Evolutionary conservation across 2,329 filamentous ascomycete genomes (phyloP), one percentile per base, ranked within the genome.

Genomic region (Exophiala alcalophila): DNA sequence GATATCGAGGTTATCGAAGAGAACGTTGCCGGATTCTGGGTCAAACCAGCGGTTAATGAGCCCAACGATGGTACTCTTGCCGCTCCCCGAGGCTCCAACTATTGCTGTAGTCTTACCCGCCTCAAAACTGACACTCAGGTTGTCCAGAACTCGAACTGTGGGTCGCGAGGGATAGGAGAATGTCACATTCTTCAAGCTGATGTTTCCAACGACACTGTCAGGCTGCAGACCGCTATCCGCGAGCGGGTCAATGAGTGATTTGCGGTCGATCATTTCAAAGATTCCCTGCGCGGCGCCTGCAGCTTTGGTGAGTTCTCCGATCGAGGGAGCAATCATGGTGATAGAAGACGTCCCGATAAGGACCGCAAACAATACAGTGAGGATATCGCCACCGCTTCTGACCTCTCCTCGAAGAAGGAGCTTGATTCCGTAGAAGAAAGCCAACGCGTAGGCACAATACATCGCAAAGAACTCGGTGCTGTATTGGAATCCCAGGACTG

Each of bases 101-200:
- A 98, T 71, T 1, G 92, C 92, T 2, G 91, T 95, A 12, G 85
- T 89, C 69, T 94, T 94, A n/a, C 90, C 89, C 3, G 89, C 86
- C 1, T 89, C 87, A 27, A 96, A 83, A 1, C 75, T 65, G 2
- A 98, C 76, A 40, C 73, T 85, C 42, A 97, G 86, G 50, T 83
- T 80, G 29, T 92, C 72, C 81, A 97, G 90, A 24, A 97, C 86
- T 1, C 81, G 78, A 3, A 94, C 89, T 57, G 96, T 89, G 0
- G 90, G 88, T 9, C 91, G 80, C 5, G 89, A 95, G 3, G 92
- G 92, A 58, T 98, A 97, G 55, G 96, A 89, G 65, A 95, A 89
- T 64, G 86, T 91, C 60, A 97, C 75, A 54, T 87, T 77, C 54
- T 81, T 78, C 27, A 98, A 76, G 52, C 89, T 83, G 45, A 98